Base-by-base conservation (phyloP, 176 grass and related monocot species). In the Phragmites australis region DNA sequence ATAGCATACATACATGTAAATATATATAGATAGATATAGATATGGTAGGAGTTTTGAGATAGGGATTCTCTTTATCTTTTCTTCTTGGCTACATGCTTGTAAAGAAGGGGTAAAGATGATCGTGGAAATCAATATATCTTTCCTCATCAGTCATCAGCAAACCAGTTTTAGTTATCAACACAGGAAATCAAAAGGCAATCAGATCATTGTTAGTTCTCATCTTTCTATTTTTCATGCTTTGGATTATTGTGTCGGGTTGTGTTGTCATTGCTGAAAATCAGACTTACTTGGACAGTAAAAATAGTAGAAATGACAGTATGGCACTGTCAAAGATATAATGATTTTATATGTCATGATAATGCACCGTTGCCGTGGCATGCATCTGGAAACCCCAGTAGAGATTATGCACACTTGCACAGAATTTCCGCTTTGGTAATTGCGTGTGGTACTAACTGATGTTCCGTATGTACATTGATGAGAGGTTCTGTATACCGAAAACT, bases 41-140 rank as follows among this genome's bases (percentile, higher is more conserved):
- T 48, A 63, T 14, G 8, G 47, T 87, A 86, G 77, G 51, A 69
- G 74, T 80, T 79, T 77, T 70, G 74, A 62, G 56, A 82, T 56
- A 16, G 43, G 62, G 70, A 70, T 86, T 80, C 48, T 89, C 78
- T 86, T 71, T 17, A 81, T 55, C 51, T 60, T 84, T 83, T 89
- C 69, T 88, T 83, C 42, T 44, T 86, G 12, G 37, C 34, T 6
- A 62, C 53, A 67, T 77, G 53, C 21, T 17, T 92, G 57, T 50
- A 72, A 86, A 86, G 64, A 87, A 80, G 53, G 68, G 65, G 40
- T 53, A 78, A 58, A 89, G 80, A 89, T 87, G 71, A 50, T 70
- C 68, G 42, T 86, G 66, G 60, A 82, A 78, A 85, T 67, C 55
- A 91, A 81, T 1, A n/a, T n/a, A n/a, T n/a, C n/a, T n/a, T n/a